phyloP scores from a whole-genome alignment of 441 rosid genomes.

The Gossypium gossypioides region DNA sequence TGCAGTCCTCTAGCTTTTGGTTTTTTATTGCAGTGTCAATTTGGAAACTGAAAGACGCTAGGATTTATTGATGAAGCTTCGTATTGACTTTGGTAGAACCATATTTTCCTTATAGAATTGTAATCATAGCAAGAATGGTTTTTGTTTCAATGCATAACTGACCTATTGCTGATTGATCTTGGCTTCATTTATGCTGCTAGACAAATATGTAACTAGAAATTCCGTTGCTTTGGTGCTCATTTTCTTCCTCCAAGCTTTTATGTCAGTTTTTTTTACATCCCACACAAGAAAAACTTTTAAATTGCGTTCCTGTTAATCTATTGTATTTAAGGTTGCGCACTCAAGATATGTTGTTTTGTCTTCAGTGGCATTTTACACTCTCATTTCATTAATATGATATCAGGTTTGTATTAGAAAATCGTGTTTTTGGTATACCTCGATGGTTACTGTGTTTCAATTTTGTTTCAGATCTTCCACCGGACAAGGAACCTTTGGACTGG shows the following conservation, averaged over 20 bases:
- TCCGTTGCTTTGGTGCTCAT: neutral
- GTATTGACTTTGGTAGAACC: no score
- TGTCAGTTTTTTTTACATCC: no score
- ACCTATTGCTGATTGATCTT: neutral
- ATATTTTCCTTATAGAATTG: neutral
- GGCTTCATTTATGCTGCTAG: neutral
- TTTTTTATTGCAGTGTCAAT: conserved; percentile 3
- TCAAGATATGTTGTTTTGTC: no score
- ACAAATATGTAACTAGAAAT: neutral
- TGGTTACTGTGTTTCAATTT: conserved; percentile 9
- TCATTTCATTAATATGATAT: no score
- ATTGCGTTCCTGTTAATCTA: no score
- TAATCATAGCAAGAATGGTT: neutral
- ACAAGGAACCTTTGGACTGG: conserved; percentile 90
- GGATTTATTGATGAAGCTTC: neutral
- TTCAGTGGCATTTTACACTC: no score
- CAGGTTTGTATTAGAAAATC: no score
- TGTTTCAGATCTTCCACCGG: conserved; percentile 67
- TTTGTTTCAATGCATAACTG: neutral
- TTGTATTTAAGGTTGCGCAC: no score
- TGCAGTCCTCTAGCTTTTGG: neutral
- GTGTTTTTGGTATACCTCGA: neutral
- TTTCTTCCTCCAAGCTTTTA: neutral
- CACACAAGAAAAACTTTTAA: no score
- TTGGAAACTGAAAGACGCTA: neutral